Evolutionary conservation across 192 early-diverging fungal genomes (phyloP).

Genomic region (Blastocladiella britannica): DNA sequence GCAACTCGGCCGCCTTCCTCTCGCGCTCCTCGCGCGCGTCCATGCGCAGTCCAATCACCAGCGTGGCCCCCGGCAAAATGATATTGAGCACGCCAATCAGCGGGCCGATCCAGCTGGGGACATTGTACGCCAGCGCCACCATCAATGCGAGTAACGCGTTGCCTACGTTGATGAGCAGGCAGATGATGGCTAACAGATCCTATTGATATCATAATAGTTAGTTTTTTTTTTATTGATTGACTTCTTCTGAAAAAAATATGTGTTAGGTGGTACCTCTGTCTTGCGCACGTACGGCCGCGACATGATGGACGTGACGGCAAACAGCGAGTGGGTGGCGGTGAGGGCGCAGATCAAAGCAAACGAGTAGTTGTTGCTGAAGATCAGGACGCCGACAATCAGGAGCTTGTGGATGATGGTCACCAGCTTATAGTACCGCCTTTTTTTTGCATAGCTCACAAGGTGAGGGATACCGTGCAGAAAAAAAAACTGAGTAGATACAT

Average conservation of each 20-base stretch:
- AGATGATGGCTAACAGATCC: background rate
- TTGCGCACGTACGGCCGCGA: background rate
- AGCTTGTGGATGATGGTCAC: background rate
- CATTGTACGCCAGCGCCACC: background rate
- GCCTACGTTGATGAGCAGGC: background rate
- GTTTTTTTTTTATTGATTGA: too few species aligned
- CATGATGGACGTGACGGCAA: background rate
- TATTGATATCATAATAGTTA: too few species aligned
- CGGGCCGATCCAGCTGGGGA: background rate
- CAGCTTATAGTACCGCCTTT: background rate
- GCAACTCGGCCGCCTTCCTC: background rate
- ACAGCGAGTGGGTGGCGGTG: background rate
- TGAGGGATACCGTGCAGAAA: too few species aligned
- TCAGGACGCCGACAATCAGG: background rate
- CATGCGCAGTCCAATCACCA: background rate
- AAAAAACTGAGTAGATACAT: too few species aligned
- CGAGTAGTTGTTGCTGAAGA: background rate
- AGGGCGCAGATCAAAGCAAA: background rate
- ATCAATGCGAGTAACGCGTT: background rate
- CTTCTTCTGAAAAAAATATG: too few species aligned
- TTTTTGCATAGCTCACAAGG: too few species aligned
- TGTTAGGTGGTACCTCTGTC: too few species aligned
- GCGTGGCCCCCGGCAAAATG: background rate
- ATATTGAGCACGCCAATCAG: background rate
- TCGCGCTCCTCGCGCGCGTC: background rate